Conservation (phyloP, 2,329 filamentous ascomycete genomes). For the Pyrenophora tritici-repentis region DNA sequence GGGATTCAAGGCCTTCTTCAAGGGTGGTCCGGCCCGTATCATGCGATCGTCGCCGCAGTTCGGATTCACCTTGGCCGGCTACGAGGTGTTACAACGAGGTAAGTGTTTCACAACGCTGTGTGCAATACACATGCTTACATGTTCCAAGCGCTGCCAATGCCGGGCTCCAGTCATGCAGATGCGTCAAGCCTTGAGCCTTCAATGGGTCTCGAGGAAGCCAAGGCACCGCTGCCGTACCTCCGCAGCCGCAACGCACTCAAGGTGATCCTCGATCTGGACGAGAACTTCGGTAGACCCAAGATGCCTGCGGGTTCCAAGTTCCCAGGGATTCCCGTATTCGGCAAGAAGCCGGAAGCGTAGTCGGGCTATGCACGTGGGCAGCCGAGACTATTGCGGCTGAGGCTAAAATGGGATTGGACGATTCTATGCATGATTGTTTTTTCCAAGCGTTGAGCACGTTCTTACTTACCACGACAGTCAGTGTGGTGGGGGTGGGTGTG, state of each 20-base stretch:
- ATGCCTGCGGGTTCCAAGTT: constrained; percentile 53
- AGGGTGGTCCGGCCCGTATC: constrained; percentile 94
- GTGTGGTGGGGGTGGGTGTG: constrained; percentile 15
- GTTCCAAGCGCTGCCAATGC: constrained; percentile 69
- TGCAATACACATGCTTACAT: neutral
- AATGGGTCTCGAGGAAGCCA: constrained; percentile 67
- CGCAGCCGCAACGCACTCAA: constrained; percentile 89
- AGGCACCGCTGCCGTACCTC: constrained; percentile 67
- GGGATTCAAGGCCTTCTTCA: constrained; percentile 97
- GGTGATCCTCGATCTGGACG: constrained; percentile 91
- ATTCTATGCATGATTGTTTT: constrained; percentile 30
- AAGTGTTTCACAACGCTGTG: constrained; percentile 4
- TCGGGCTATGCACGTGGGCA: constrained; percentile 10
- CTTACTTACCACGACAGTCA: constrained; percentile 20
- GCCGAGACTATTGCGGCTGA: constrained; percentile 17
- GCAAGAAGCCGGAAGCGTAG: constrained; percentile 38
- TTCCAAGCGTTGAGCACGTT: constrained; percentile 26
- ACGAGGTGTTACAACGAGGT: constrained; percentile 82
- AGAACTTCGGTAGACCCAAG: constrained; percentile 82
- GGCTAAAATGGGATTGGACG: constrained; percentile 42
- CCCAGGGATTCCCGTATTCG: constrained; percentile 45
- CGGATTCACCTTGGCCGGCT: constrained; percentile 93
- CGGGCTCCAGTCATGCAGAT: constrained; percentile 63
- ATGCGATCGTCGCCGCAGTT: constrained; percentile 95
- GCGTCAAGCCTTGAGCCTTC: constrained; percentile 62